Conservation (phyloP, 1,284 basidiomycete genomes). For the Mrakiaceae sp. region DNA sequence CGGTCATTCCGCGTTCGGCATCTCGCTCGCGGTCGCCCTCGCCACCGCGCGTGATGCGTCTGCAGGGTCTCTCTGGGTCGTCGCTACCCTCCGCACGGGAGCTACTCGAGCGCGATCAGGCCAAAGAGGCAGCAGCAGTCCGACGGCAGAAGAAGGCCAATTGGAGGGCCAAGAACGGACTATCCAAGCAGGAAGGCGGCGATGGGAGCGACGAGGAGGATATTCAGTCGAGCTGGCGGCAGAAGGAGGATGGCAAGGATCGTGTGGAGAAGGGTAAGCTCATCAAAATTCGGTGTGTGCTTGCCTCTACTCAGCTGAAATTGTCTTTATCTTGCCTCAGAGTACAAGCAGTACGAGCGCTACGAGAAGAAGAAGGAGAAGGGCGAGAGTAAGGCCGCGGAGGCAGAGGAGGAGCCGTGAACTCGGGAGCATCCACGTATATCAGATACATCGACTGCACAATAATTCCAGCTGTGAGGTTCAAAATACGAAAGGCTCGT, state of each 20-base stretch:
- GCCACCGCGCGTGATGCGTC: constrained; percentile 24
- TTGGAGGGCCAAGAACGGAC: constrained; percentile 44
- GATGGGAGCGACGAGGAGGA: constrained; percentile 19
- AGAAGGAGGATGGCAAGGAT: constrained; percentile 5
- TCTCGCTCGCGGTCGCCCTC: constrained; percentile 13
- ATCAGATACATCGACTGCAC: no score
- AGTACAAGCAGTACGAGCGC: constrained; percentile 10
- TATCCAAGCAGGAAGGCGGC: constrained; percentile 29
- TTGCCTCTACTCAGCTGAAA: neutral
- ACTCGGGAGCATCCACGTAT: no score
- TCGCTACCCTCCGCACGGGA: constrained; percentile 66
- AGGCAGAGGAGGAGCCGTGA: neutral
- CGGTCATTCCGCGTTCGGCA: neutral
- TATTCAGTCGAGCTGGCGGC: neutral
- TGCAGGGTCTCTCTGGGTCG: constrained; percentile 60
- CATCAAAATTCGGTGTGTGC: neutral
- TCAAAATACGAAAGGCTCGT: no score
- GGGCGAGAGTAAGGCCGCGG: neutral
- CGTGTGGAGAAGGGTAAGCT: constrained; percentile 3
- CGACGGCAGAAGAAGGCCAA: constrained; percentile 61
- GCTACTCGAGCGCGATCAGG: constrained; percentile 60
- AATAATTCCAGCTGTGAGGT: no score
- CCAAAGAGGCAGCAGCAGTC: constrained; percentile 50
- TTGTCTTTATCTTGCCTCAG: neutral
- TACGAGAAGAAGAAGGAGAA: constrained; percentile 6